phyloP scores from a whole-genome alignment of 345 rosid species.

The Anastatica hierochuntica region DNA sequence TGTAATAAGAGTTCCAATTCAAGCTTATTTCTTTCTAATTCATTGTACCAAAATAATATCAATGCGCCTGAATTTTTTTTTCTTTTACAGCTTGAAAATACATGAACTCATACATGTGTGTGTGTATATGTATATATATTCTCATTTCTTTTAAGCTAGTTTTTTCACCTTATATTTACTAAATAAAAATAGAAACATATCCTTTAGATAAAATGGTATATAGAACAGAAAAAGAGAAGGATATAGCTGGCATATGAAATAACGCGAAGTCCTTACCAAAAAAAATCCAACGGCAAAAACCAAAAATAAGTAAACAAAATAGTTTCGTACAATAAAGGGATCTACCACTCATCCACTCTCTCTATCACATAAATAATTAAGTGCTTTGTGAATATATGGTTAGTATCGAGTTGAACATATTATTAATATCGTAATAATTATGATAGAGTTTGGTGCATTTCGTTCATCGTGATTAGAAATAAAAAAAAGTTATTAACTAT shows the following conservation, averaged over 20 bases:
- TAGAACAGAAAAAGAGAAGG: neutral
- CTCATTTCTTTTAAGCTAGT: neutral
- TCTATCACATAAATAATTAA: constrained; percentile 18
- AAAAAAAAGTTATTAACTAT: constrained; percentile 9
- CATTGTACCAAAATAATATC: too few relatives aligned
- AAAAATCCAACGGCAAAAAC: constrained; percentile 15
- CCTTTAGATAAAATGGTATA: neutral
- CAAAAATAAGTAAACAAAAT: constrained; percentile 10
- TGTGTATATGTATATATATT: neutral
- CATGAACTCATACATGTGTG: too few relatives aligned
- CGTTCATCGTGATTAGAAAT: constrained; percentile 16
- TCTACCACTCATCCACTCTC: constrained; percentile 6
- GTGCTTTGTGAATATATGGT: constrained; percentile 14
- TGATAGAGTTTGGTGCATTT: constrained; percentile 14
- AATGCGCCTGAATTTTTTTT: too few relatives aligned
- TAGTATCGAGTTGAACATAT: constrained; percentile 5
- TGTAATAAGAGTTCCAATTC: too few relatives aligned
- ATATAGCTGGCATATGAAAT: constrained; percentile 21
- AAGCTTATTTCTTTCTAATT: too few relatives aligned
- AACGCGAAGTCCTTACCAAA: constrained; percentile 13
- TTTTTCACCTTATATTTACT: neutral
- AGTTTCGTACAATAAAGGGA: constrained; percentile 17
- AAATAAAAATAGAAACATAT: neutral
- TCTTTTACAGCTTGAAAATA: neutral
- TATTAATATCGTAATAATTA: constrained; percentile 5